These are phyloP conservation scores for Fusarium foetens DNA, from an alignment of 2,329 filamentous ascomycete species.

Conservation along the genomic window DNA sequence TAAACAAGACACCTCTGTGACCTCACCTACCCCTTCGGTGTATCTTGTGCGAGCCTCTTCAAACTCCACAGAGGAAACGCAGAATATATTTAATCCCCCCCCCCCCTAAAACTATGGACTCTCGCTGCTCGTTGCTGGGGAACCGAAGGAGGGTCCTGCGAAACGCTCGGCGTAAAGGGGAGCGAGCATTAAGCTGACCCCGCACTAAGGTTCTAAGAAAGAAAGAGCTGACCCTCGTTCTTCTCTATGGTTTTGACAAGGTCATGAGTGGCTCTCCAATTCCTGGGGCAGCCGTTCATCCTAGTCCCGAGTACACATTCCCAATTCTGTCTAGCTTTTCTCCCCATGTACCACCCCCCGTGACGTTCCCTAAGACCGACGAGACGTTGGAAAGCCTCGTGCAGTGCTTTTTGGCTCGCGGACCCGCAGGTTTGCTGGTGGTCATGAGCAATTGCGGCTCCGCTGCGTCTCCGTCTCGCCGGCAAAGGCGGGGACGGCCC, in stretches of 20 bases:
- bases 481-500: slow-evolving; percentile 36
- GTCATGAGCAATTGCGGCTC: slow-evolving; percentile 41
- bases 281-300: slow-evolving; percentile 36
- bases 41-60: background rate
- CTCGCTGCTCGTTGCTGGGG: slow-evolving; percentile 18
- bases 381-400: slow-evolving; percentile 14
- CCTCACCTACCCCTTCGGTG: background rate
- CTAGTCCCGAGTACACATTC: slow-evolving; percentile 19
- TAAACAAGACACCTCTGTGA: background rate
- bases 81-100: background rate
- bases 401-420: slow-evolving; percentile 33
- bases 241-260: background rate
- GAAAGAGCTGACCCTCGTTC: background rate
- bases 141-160: slow-evolving; percentile 9
- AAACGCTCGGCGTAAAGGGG: slow-evolving; percentile 40
- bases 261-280: slow-evolving; percentile 32
- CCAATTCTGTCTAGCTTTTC: slow-evolving; percentile 10
- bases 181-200: slow-evolving; percentile 41
- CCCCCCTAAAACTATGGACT: background rate
- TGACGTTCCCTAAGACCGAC: slow-evolving; percentile 43
- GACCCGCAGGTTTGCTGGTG: slow-evolving; percentile 40
- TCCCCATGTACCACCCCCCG: slow-evolving; percentile 11
- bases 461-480: slow-evolving; percentile 45
- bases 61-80: background rate
- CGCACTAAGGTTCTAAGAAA: slow-evolving; percentile 26